Conservation (phyloP, 2,329 filamentous ascomycete species). For the Ascochyta viciae-villosae region DNA sequence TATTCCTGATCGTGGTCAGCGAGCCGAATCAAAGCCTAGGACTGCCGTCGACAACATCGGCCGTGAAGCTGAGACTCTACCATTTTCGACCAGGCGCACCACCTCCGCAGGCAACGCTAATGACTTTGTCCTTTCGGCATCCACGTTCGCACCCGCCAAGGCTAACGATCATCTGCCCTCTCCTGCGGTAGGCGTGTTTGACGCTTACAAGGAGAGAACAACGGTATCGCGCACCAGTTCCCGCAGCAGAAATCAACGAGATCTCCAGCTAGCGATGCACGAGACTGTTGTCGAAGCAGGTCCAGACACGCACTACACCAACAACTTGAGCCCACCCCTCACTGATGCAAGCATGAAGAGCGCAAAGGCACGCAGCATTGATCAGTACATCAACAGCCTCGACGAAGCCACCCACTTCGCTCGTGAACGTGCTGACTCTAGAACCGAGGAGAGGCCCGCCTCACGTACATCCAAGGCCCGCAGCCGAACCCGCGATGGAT, state of each 20-base stretch:
- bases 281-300: slow-evolving; percentile 50
- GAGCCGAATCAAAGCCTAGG: slow-evolving; percentile 38
- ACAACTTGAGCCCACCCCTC: slow-evolving; percentile 56
- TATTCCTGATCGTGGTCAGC: slow-evolving; percentile 46
- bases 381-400: slow-evolving; percentile 86
- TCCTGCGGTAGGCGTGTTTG: slow-evolving; percentile 69
- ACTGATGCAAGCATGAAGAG: slow-evolving; percentile 61
- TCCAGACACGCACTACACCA: slow-evolving; percentile 55
- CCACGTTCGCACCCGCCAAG: slow-evolving; percentile 43
- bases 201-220: slow-evolving; percentile 67
- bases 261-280: slow-evolving; percentile 62
- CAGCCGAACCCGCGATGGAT: slow-evolving; percentile 62
- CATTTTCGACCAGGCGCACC: slow-evolving; percentile 44
- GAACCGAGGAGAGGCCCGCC: slow-evolving; percentile 55
- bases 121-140: slow-evolving; percentile 52
- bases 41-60: slow-evolving; percentile 50
- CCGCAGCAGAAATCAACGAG: slow-evolving; percentile 78
- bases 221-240: slow-evolving; percentile 72
- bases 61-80: slow-evolving; percentile 51
- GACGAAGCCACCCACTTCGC: slow-evolving; percentile 74
- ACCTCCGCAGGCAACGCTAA: slow-evolving; percentile 65
- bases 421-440: slow-evolving; percentile 47
- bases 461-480: slow-evolving; percentile 57
- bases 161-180: slow-evolving; percentile 63
- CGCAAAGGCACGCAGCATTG: slow-evolving; percentile 70